Evolutionary conservation across 106 monocot species (phyloP).

Genomic region (Alisma plantagoaquatica): DNA sequence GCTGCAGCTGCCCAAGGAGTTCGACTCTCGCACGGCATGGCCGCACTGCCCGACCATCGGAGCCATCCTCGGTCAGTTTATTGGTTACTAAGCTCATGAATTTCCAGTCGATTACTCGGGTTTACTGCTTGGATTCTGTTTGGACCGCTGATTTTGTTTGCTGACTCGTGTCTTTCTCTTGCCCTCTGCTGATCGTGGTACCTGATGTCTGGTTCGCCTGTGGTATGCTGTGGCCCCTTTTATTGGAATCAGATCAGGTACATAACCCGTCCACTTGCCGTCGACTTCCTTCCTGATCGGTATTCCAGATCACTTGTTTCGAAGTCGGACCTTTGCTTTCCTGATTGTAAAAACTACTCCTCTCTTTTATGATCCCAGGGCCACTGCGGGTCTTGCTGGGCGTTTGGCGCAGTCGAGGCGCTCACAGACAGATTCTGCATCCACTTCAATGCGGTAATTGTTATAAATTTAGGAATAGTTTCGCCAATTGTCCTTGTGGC

Average conservation of each 20-base stretch:
- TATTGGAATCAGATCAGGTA: conserved; percentile 29
- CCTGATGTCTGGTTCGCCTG: neutral
- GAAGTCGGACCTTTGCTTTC: neutral
- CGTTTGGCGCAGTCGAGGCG: conserved; percentile 91
- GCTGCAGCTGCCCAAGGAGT: conserved; percentile 49
- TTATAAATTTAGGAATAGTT: neutral
- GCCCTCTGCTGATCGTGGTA: conserved; percentile 16
- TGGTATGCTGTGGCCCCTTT: too few species aligned
- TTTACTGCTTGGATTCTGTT: neutral
- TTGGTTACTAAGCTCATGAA: neutral
- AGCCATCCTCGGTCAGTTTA: conserved; percentile 65
- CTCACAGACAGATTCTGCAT: conserved; percentile 91
- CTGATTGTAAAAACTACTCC: too few species aligned
- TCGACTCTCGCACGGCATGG: conserved; percentile 80
- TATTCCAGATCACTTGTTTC: neutral
- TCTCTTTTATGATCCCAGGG: conserved; percentile 35
- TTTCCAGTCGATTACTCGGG: neutral
- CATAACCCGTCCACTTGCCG: neutral
- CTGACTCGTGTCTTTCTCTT: conserved; percentile 3
- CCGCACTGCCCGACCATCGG: conserved; percentile 60
- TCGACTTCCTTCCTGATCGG: neutral
- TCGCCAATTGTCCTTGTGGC: neutral
- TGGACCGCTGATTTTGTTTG: neutral
- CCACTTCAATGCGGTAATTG: conserved; percentile 52
- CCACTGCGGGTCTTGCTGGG: conserved; percentile 98